These are phyloP conservation scores for Grosmannia penicillata DNA, from an alignment of 2,329 filamentous ascomycete genomes.

Conservation along the genomic window DNA sequence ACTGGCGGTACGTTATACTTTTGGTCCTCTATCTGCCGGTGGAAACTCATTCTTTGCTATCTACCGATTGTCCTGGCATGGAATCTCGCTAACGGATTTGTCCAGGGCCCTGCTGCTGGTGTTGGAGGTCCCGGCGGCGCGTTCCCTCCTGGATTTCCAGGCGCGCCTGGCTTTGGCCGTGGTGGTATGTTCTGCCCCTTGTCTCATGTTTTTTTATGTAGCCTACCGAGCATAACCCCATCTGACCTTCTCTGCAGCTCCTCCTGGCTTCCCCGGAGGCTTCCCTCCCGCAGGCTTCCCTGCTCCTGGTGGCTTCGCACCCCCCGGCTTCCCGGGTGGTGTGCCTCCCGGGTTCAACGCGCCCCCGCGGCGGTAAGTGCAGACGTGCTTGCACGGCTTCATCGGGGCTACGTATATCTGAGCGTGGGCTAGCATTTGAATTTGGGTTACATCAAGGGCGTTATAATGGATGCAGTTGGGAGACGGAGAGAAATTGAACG, in stretches of 20 bases:
- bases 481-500: no score
- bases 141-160: constrained; percentile 35
- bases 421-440: no score
- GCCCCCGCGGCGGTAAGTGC: constrained; percentile 42
- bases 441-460: no score
- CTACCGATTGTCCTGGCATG: no score
- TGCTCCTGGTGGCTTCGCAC: constrained; percentile 10
- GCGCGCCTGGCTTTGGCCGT: constrained; percentile 36
- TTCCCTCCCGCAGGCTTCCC: constrained; percentile 26
- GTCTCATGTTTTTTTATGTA: constrained; percentile 16
- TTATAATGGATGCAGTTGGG: no score
- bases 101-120: constrained; percentile 65
- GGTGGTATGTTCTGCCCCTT: constrained; percentile 34
- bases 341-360: constrained; percentile 63
- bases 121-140: constrained; percentile 57
- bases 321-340: constrained; percentile 28
- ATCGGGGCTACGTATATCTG: no score
- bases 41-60: constrained; percentile 1
- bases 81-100: background rate
- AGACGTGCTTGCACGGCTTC: no score
- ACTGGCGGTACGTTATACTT: constrained; percentile 47
- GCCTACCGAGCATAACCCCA: no score
- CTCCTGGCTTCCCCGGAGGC: constrained; percentile 18
- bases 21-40: background rate
- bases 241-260: constrained; percentile 18